Conservation (phyloP, 2,329 filamentous ascomycete genomes). For the Akanthomyces lecanii region DNA sequence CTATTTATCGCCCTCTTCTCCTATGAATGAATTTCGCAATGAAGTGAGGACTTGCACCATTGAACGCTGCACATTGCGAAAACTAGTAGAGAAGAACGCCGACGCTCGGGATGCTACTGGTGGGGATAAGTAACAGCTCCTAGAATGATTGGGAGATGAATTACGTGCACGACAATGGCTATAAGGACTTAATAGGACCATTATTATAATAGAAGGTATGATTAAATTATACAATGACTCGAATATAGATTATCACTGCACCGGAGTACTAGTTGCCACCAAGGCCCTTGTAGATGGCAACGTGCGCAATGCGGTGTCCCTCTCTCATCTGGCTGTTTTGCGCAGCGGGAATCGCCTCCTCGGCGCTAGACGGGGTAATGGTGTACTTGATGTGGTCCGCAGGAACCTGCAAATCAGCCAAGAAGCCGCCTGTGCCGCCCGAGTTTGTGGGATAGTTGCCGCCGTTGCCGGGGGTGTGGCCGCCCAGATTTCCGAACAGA, state of each 20-base stretch:
- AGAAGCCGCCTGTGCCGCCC: constrained; percentile 4
- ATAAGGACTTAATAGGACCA: no score
- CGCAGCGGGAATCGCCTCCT: neutral
- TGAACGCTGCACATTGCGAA: no score
- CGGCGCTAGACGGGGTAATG: constrained; percentile 2
- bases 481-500: constrained; percentile 11
- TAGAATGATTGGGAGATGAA: no score
- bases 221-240: neutral
- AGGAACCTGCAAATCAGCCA: constrained; percentile 5
- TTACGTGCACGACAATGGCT: no score
- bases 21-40: no score
- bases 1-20: no score
- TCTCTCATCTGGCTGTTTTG: constrained; percentile 13
- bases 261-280: neutral
- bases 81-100: no score
- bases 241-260: neutral
- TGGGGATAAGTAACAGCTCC: no score
- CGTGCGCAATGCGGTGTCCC: constrained; percentile 12
- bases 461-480: constrained; percentile 1
- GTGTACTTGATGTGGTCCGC: constrained; percentile 11
- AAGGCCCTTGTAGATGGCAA: neutral
- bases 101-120: no score
- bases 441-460: neutral
- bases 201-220: no score
- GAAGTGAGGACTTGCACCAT: no score